Evolutionary conservation across 2,329 filamentous ascomycete species (phyloP).

Genomic region (Verticillium alfalfae): DNA sequence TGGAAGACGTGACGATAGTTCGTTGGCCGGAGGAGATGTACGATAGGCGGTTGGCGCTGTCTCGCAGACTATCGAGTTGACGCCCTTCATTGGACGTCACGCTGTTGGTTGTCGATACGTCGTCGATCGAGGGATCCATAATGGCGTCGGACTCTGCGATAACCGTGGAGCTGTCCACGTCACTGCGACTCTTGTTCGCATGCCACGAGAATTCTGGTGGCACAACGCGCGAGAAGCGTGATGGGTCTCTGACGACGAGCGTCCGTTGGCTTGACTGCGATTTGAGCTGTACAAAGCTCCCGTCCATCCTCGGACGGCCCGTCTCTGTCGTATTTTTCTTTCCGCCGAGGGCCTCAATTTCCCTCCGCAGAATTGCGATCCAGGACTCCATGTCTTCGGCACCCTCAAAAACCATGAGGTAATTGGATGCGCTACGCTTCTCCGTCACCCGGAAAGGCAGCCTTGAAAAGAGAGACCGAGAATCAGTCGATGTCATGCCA

Average conservation of each 20-base stretch:
- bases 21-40: constrained; percentile 56
- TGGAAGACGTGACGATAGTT: constrained; percentile 53
- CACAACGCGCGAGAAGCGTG: constrained; percentile 36
- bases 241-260: constrained; percentile 40
- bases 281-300: constrained; percentile 23
- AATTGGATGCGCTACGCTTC: constrained; percentile 53
- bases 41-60: constrained; percentile 52
- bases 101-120: constrained; percentile 53
- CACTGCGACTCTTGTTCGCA: constrained; percentile 13
- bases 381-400: constrained; percentile 72
- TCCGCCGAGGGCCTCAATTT: constrained; percentile 66
- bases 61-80: constrained; percentile 51
- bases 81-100: constrained; percentile 53
- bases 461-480: constrained; percentile 60
- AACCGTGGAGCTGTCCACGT: constrained; percentile 13
- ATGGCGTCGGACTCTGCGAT: constrained; percentile 18
- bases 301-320: constrained; percentile 42
- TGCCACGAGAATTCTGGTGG: constrained; percentile 28
- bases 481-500: constrained; percentile 40
- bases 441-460: constrained; percentile 55
- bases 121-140: constrained; percentile 41
- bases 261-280: constrained; percentile 39
- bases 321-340: constrained; percentile 58
- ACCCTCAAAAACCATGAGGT: constrained; percentile 68
- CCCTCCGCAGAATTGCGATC: constrained; percentile 62